A percentile compares a stretch with the other conserved stretches of the same genome.
phyloP scores from a whole-genome alignment of 257 asterid species.

The Avicennia marina region DNA sequence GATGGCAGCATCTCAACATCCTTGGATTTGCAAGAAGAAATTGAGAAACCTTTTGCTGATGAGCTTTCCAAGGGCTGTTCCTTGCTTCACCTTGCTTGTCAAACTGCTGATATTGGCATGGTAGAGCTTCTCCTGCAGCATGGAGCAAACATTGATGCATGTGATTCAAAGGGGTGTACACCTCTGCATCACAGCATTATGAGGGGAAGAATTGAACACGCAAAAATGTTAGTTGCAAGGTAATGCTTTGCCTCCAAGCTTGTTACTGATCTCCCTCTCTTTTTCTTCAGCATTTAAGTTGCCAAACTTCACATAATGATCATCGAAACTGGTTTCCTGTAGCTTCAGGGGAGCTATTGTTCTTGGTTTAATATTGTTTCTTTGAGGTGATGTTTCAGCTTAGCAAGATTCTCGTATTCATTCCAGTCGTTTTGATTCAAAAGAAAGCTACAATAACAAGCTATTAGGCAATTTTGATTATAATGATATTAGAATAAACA shows the following conservation, averaged over 20 bases:
- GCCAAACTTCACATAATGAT: too few relatives aligned
- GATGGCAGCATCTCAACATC: conserved; percentile 40
- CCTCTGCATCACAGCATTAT: conserved; percentile 78
- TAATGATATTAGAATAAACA: too few relatives aligned
- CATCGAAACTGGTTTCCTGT: too few relatives aligned
- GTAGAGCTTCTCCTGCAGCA: conserved; percentile 88
- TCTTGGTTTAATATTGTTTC: too few relatives aligned
- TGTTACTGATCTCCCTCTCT: too few relatives aligned
- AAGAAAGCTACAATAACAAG: too few relatives aligned
- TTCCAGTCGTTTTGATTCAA: too few relatives aligned
- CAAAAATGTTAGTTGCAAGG: conserved; percentile 73
- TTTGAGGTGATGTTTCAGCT: too few relatives aligned
- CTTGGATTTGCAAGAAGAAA: conserved; percentile 26
- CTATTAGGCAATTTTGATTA: too few relatives aligned
- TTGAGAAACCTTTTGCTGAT: conserved; percentile 30
- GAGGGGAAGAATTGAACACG: conserved; percentile 57
- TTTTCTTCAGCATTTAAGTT: too few relatives aligned
- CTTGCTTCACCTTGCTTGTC: conserved; percentile 90
- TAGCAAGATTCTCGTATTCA: too few relatives aligned
- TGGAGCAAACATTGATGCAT: conserved; percentile 56
- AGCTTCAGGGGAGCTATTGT: too few relatives aligned
- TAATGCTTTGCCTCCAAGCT: conserved; percentile 19
- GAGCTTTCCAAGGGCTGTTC: conserved; percentile 63
- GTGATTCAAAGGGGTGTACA: conserved; percentile 71
- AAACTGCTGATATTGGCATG: conserved; percentile 82